Base-by-base conservation (phyloP, 306 rosid genomes). In the Betula pendula region DNA sequence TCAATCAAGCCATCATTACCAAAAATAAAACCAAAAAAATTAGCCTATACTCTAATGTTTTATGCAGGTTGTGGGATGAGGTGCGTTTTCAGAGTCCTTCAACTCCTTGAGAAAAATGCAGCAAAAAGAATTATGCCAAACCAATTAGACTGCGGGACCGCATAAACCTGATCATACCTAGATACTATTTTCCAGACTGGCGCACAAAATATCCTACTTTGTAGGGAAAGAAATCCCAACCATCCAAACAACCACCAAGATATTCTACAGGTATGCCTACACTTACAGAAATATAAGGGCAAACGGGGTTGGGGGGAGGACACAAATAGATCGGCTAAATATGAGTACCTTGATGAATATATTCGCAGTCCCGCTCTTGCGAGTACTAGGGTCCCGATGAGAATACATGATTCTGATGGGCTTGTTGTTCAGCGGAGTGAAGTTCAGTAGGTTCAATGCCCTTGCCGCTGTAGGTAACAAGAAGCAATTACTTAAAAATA, bases 281-380 rank as follows among this genome's bases (percentile, higher is more conserved):
- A 20, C 7, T 7, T 24, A 60, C 12, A 6, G 33, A 50, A 48
- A 48, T 29, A 4, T 8, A 53, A 25, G 7, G 24, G 2, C 19
- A 15, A 48, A 79, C 66, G 8, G 8, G 3, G 35, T 14, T 20
- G 48, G 44, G 45, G 73, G 15, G 65, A 10, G 62, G 14, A 2
- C 66, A 59, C 66, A 27, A 7, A 11, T 17, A 20, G 2, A 35
- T 16, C 53, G 65, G 70, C 14, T 2, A 27, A 45, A 55, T 24
- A 17, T 5, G 7, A 2, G 38, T 56, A 90, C 93, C 97, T 87
- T 85, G 71, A 88, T 85, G 82, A 90, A 90, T 71, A 92, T 92
- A 78, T 87, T 87, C 8, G 76, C 89, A 27, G 90, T 75, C 20
- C 96, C 93, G 71, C 94, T 90, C 84, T 88, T 90, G 73, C 95